Evolutionary conservation across 1,284 basidiomycete genomes (phyloP), one percentile per base, ranked within the genome.

Genomic region (Apiotrichum domesticum): DNA sequence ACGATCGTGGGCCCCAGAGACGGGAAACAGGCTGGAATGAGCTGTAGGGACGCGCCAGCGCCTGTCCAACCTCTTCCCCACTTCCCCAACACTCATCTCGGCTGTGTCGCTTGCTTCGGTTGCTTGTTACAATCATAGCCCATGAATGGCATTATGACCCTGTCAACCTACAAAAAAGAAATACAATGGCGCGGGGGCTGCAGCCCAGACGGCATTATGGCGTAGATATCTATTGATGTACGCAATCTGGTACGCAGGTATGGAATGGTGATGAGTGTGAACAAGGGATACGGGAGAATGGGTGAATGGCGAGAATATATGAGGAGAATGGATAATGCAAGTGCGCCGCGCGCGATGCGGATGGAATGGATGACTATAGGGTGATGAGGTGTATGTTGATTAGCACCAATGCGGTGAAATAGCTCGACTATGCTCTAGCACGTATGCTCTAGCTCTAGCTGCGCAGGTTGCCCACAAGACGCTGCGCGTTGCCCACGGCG

Each of bases 391-490:
- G 29, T 29, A 29, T 29, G 29, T 35, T 39, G 4, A 8, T 39
- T 39, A n/a, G 13, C n/a, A 14, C 11, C 6, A 14, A 15, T 42
- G n/a, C 6, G 11, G 41, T 42, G n/a, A 2, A 14, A n/a, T 42
- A 42, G 11, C 9, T 13, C 4, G 37, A 9, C 13, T 39, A 33
- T 46, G 45, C 14, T 34, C 6, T 10, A 4, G 4, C 7, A n/a
- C 32, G 45, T 10, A n/a, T 34, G 35, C 29, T 34, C 8, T 29
- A 3, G 8, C 4, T 5, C 29, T 21, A 51, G 50, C 50, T 43
- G 14, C 50, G 50, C 10, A 54, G n/a, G 39, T 54, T 54, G 33
- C 34, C 45, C 13, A 58, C 48, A 7, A 58, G n/a, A 13, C 57
- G 52, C 35, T 48, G 54, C 7, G 50, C 53, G 1, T 44, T 39